phyloP scores from a whole-genome alignment of 179 eudicot genomes.

The Silene coronaria region DNA sequence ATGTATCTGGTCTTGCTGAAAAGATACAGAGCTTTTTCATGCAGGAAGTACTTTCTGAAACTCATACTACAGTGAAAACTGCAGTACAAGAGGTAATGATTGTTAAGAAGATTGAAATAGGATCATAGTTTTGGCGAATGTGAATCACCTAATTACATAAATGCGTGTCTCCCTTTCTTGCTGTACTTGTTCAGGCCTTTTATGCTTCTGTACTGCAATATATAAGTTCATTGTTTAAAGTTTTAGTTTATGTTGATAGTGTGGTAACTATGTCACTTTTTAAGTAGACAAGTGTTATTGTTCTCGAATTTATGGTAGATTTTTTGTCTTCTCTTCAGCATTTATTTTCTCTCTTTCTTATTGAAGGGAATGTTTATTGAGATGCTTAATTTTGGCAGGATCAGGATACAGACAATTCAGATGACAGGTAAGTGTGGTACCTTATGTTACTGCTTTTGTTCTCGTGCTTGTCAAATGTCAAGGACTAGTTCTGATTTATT shows the following conservation, averaged over 20 bases:
- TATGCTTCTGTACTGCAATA: not conserved
- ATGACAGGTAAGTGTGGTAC: slow-evolving; percentile 42
- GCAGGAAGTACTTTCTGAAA: slow-evolving; percentile 97
- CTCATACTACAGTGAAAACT: slow-evolving; percentile 64
- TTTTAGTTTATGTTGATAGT: not conserved
- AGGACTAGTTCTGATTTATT: slow-evolving; percentile 23
- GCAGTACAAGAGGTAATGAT: slow-evolving; percentile 64
- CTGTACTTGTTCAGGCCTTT: not conserved
- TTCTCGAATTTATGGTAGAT: slow-evolving; percentile 12
- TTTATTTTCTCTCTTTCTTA: slow-evolving; percentile 17
- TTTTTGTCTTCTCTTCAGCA: slow-evolving; percentile 22
- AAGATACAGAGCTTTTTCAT: slow-evolving; percentile 95
- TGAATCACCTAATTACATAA: not conserved
- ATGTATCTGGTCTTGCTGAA: slow-evolving; percentile 90
- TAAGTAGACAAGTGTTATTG: slow-evolving; percentile 11
- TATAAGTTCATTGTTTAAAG: not conserved
- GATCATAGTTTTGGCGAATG: not conserved
- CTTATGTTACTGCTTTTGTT: slow-evolving; percentile 7
- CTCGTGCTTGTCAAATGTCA: slow-evolving; percentile 20
- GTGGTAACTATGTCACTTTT: not conserved
- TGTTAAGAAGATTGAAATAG: not conserved
- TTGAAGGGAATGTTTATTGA: slow-evolving; percentile 23
- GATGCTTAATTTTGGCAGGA: slow-evolving; percentile 57
- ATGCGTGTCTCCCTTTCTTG: not conserved
- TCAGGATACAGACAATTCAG: slow-evolving; percentile 40